These are phyloP conservation scores for Aspergillus phoenicis DNA, from an alignment of 2,329 filamentous ascomycete species.

Conservation along the genomic window DNA sequence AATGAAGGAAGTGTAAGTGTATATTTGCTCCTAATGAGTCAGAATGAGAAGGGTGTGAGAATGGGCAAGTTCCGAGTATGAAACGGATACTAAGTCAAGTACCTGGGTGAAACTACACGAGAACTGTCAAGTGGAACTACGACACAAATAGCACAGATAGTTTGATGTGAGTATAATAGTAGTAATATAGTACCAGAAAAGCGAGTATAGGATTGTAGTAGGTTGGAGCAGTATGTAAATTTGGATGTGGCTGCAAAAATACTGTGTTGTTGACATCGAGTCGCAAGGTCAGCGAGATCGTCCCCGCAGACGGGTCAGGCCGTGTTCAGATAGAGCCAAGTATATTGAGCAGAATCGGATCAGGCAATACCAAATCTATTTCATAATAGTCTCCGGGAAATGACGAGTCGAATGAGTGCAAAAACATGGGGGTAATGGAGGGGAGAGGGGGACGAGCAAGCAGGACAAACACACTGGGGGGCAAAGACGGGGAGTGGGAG, in stretches of 20 bases:
- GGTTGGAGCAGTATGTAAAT: neutral
- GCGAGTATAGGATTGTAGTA: neutral
- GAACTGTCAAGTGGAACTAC: neutral
- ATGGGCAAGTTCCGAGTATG: neutral
- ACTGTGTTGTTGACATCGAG: neutral
- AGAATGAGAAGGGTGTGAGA: neutral
- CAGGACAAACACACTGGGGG: conserved; percentile 11
- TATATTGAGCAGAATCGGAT: neutral
- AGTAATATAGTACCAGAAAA: neutral
- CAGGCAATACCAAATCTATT: neutral
- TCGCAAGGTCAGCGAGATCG: neutral
- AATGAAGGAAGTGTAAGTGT: neutral
- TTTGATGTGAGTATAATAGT: neutral
- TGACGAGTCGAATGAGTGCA: conserved; percentile 66
- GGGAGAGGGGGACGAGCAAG: neutral
- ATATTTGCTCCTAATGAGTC: neutral
- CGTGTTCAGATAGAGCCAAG: neutral
- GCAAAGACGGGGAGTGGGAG: conserved; percentile 37
- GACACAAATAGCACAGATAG: neutral
- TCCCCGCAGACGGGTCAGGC: conserved; percentile 3
- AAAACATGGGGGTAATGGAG: conserved; percentile 55
- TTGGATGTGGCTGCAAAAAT: neutral
- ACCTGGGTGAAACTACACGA: neutral
- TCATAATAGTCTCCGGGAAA: conserved; percentile 40
- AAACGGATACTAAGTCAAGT: no score